Conservation (phyloP, 305 asterid species). For the Plantago coronopus region DNA sequence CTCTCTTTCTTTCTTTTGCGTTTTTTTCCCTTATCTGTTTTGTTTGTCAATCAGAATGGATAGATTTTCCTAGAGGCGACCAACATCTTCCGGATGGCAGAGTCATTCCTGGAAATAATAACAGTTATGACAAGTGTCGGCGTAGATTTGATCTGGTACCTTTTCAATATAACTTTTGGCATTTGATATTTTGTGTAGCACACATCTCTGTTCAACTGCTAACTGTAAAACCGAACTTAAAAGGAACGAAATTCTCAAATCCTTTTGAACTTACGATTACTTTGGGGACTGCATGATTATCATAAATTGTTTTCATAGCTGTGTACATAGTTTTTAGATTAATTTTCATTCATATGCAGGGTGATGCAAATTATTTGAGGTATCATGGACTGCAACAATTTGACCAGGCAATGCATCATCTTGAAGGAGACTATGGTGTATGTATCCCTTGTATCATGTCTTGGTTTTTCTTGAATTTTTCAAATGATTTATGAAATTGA, state of each 20-base stretch:
- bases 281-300: background rate
- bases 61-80: slow-evolving; percentile 92
- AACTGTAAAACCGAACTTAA: slow-evolving; percentile 2
- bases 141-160: slow-evolving; percentile 96
- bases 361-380: slow-evolving; percentile 79
- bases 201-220: background rate
- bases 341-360: slow-evolving; percentile 51
- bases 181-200: slow-evolving; percentile 7
- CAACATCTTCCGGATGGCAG: slow-evolving; percentile 79
- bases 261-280: background rate
- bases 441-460: slow-evolving; percentile 28
- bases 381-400: slow-evolving; percentile 94
- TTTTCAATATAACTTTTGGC: slow-evolving; percentile 16
- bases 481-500: slow-evolving; percentile 5
- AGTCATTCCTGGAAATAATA: slow-evolving; percentile 64
- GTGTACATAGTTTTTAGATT: slow-evolving; percentile 16
- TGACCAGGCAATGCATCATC: slow-evolving; percentile 94
- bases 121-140: slow-evolving; percentile 90
- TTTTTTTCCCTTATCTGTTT: slow-evolving; percentile 15
- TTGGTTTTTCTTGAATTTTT: background rate
- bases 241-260: background rate
- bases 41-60: slow-evolving; percentile 66
- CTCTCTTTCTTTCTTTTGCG: slow-evolving; percentile 12
- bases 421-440: slow-evolving; percentile 89
- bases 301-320: background rate